phyloP scores from a whole-genome alignment of 1,284 basidiomycete genomes.

The Fomitopsis palustris region DNA sequence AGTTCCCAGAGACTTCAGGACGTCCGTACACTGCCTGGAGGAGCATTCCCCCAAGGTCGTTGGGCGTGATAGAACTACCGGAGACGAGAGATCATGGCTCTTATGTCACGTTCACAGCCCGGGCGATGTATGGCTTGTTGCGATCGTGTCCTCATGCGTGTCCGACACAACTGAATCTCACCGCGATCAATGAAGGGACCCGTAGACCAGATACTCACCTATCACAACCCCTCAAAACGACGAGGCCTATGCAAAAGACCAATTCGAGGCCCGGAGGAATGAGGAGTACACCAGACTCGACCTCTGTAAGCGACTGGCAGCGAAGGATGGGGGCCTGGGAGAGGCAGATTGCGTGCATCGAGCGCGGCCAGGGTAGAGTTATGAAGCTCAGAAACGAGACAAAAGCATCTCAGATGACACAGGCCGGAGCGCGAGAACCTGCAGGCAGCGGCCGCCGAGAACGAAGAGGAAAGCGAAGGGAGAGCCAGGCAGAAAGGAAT shows the following conservation, averaged over 20 bases:
- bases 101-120: too few species aligned
- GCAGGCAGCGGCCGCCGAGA: slow-evolving; percentile 16
- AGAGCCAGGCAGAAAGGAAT: slow-evolving; percentile 24
- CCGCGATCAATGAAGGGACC: too few species aligned
- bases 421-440: neutral
- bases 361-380: slow-evolving; percentile 13
- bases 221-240: slow-evolving; percentile 46
- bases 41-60: too few species aligned
- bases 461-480: slow-evolving; percentile 13
- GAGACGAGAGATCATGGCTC: too few species aligned
- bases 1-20: too few species aligned
- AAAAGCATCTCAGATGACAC: slow-evolving; percentile 21
- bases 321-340: slow-evolving; percentile 69
- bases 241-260: slow-evolving; percentile 50
- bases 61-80: too few species aligned
- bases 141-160: too few species aligned
- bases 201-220: too few species aligned
- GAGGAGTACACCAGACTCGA: slow-evolving; percentile 49
- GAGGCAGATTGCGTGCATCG: slow-evolving; percentile 54
- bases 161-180: too few species aligned
- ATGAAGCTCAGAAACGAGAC: slow-evolving; percentile 16
- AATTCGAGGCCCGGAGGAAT: slow-evolving; percentile 63
- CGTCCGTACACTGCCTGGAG: too few species aligned
- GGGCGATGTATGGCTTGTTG: too few species aligned
- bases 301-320: slow-evolving; percentile 50